Base-by-base conservation (phyloP, 768 basidiomycete genomes). In the Hygrophorus russula region DNA sequence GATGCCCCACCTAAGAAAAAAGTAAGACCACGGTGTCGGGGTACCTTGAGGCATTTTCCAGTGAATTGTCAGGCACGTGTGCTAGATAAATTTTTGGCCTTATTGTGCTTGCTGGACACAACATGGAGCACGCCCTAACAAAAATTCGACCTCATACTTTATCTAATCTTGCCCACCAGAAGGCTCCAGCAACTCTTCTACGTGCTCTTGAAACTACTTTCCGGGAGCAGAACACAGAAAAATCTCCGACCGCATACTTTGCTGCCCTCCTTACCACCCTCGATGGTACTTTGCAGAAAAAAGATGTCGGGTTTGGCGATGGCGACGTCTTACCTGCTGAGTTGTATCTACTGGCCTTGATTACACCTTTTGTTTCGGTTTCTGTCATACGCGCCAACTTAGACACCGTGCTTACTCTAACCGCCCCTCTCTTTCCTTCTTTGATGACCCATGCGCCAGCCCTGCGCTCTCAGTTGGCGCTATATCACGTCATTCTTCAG, bases 241-340 rank as follows among this genome's bases (percentile, higher is more conserved):
- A 66, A 32, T 72, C 83, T 6, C 72, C 93, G 5, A 91, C 90
- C 1, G 94, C 96, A 24, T 98, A 97, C 67, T 96, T 93, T 62
- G 88, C 91, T n/a, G 82, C 86, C 2, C 70, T 94, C 46, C 66
- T 89, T 39, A 90, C 89, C 10, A 84, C 87, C 6, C 71, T 94
- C 24, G 84, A 89, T 54, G 78, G 82, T 46, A 79, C 82, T 9
- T 60, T 90, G 18, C 77, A 79, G 63, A 80, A 71, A 56, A 70
- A 67, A 53, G 71, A 69, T 52, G 53, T 58, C 43, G 59, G 56
- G 52, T 60, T 68, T 45, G 62, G 61, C 52, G 85, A 90, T 42
- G 82, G 81, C 12, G 84, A 87, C 46, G 66, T 89, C 24, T 67
- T 93, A 10, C 85, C 89, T 13, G 87, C 89, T 19, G 80, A 80